A percentile compares a stretch with the other conserved stretches of the same genome.
Conservation (phyloP, 2,329 filamentous ascomycete genomes). For the Aspergillus piperis region DNA sequence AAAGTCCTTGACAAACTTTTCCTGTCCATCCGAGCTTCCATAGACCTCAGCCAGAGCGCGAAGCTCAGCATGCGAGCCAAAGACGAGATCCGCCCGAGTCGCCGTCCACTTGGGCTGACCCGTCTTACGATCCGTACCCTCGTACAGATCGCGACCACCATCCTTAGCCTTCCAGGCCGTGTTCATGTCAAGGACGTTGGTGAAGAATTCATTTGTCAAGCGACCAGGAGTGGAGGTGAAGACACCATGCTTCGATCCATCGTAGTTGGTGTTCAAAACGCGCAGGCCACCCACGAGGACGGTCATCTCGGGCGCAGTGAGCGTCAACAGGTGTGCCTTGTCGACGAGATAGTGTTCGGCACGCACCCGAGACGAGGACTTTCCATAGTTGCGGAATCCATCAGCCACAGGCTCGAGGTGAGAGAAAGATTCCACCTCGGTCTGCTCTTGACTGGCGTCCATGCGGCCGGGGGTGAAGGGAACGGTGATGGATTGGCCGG, state of each 20-base stretch:
- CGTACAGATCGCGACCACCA: constrained; percentile 58
- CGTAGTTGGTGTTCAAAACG: constrained; percentile 68
- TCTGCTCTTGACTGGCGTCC: constrained; percentile 72
- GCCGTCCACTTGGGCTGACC: constrained; percentile 69
- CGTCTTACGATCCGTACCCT: constrained; percentile 66
- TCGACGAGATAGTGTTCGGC: constrained; percentile 73
- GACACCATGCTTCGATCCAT: constrained; percentile 67
- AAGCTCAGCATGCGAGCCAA: constrained; percentile 73
- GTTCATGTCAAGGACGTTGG: constrained; percentile 71
- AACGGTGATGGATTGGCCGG: constrained; percentile 54
- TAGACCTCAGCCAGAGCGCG: constrained; percentile 72
- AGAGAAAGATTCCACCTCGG: constrained; percentile 64
- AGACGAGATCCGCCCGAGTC: constrained; percentile 68
- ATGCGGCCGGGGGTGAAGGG: constrained; percentile 73
- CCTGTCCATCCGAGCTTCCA: constrained; percentile 58
- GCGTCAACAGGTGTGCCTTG: constrained; percentile 68
- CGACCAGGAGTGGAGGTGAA: constrained; percentile 68
- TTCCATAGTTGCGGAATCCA: constrained; percentile 78
- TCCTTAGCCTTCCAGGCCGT: constrained; percentile 64
- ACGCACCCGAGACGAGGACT: constrained; percentile 60
- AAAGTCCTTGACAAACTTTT: constrained; percentile 72
- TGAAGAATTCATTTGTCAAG: constrained; percentile 79
- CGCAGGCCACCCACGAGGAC: constrained; percentile 73
- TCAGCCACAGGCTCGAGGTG: constrained; percentile 71
- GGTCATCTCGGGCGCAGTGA: constrained; percentile 70